A percentile compares a stretch with the other conserved stretches of the same genome.
Evolutionary conservation across 1,284 basidiomycete species (phyloP).

Genomic region (Puccinia brachypodii): DNA sequence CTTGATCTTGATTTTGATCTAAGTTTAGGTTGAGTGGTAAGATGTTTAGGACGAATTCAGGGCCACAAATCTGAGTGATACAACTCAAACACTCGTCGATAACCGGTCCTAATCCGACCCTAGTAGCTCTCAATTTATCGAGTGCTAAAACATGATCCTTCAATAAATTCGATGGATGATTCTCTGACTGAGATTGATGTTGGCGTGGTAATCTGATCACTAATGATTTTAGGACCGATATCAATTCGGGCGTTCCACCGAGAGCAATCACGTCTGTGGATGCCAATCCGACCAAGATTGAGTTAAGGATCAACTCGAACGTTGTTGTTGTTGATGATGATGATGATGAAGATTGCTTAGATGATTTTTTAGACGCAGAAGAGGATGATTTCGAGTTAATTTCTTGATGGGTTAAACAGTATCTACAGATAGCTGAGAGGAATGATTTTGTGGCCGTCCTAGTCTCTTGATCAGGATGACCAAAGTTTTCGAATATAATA

Average conservation of each 20-base stretch:
- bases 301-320: constrained; percentile 65
- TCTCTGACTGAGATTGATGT: constrained; percentile 59
- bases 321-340: no score
- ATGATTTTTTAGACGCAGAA: no score
- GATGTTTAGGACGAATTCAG: constrained; percentile 70
- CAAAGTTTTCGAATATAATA: constrained; percentile 27
- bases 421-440: constrained; percentile 64
- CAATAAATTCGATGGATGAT: constrained; percentile 73
- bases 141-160: constrained; percentile 72
- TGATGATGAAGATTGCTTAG: constrained; percentile 58
- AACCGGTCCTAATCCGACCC: constrained; percentile 85
- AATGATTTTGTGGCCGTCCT: constrained; percentile 68
- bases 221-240: constrained; percentile 54
- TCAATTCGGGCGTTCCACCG: constrained; percentile 58
- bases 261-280: constrained; percentile 60
- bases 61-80: constrained; percentile 83
- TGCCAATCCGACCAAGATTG: constrained; percentile 72
- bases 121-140: constrained; percentile 68
- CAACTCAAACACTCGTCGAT: constrained; percentile 65
- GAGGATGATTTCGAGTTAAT: constrained; percentile 57
- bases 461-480: constrained; percentile 56
- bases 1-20: constrained; percentile 45
- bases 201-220: constrained; percentile 58
- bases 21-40: constrained; percentile 81
- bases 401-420: constrained; percentile 69